Percentiles rank a stretch among this genome's conserved stretches.
Conservation (phyloP, 192 early-diverging fungal genomes). For the Lunasporangiospora selenospora region DNA sequence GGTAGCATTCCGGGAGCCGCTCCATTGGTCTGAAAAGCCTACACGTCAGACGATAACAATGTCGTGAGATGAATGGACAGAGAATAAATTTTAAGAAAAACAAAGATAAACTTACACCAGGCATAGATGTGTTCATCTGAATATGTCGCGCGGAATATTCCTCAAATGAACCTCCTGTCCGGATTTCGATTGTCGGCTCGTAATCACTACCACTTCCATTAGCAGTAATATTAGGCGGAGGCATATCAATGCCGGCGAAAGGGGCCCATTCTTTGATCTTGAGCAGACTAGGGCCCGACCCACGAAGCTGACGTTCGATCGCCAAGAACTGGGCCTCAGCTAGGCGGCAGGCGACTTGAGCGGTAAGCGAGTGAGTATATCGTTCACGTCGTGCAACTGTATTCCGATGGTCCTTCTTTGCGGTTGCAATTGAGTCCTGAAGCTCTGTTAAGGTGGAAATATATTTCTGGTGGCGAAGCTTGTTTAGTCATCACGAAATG, state of each 20-base stretch:
- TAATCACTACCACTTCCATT: no score
- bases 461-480: conserved; percentile 37
- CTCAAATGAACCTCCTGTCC: conserved; percentile 22
- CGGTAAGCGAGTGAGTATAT: conserved; percentile 38
- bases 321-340: conserved; percentile 46
- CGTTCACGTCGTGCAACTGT: conserved; percentile 37
- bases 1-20: not conserved
- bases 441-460: conserved; percentile 42
- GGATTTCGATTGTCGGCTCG: conserved; percentile 32
- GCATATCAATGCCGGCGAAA: conserved; percentile 49
- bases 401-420: conserved; percentile 40
- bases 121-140: not conserved
- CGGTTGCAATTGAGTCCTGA: conserved; percentile 33
- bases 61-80: not conserved
- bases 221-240: conserved; percentile 26
- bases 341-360: conserved; percentile 45
- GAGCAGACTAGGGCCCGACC: conserved; percentile 45
- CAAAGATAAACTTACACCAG: conserved; percentile 13
- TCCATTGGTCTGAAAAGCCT: conserved; percentile 3
- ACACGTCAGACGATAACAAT: not conserved
- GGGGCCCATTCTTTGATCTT: conserved; percentile 57
- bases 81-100: no score
- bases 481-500: not conserved
- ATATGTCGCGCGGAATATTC: conserved; percentile 25
- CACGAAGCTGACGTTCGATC: conserved; percentile 42